Conservation (phyloP, 495 filamentous ascomycete species). For the Oidiodendron maius region DNA sequence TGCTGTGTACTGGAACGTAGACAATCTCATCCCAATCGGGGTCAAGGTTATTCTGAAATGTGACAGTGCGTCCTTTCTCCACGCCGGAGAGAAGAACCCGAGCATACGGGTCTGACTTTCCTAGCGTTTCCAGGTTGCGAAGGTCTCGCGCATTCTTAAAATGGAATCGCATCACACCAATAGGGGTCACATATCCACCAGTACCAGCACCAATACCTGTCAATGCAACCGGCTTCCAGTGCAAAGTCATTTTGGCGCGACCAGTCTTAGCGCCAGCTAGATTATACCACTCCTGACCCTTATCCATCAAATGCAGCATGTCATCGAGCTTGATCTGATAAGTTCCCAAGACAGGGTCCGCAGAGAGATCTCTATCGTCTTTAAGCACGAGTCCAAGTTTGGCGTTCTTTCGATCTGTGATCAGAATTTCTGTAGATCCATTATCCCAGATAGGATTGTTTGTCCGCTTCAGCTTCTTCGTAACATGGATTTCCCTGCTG, state of each 20-base stretch:
- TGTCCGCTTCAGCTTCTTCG: slow-evolving; percentile 87
- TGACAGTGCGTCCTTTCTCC: slow-evolving; percentile 85
- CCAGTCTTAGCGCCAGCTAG: slow-evolving; percentile 76
- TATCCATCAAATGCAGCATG: slow-evolving; percentile 83
- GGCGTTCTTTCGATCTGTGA: slow-evolving; percentile 86
- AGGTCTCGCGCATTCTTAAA: slow-evolving; percentile 77
- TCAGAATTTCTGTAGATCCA: slow-evolving; percentile 83
- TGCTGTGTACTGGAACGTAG: slow-evolving; percentile 85
- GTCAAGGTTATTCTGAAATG: slow-evolving; percentile 91
- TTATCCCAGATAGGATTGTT: slow-evolving; percentile 95
- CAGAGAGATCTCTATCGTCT: slow-evolving; percentile 78
- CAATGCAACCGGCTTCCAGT: slow-evolving; percentile 93
- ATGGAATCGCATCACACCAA: slow-evolving; percentile 91
- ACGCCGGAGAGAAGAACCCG: slow-evolving; percentile 84
- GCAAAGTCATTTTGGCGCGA: slow-evolving; percentile 76
- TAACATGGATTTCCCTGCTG: slow-evolving; percentile 76
- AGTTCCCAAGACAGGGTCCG: slow-evolving; percentile 80
- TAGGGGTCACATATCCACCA: slow-evolving; percentile 85
- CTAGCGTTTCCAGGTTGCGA: slow-evolving; percentile 89
- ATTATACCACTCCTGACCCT: slow-evolving; percentile 95
- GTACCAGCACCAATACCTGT: slow-evolving; percentile 66
- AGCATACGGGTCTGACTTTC: slow-evolving; percentile 94
- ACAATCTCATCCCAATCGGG: slow-evolving; percentile 95
- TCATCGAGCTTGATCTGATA: slow-evolving; percentile 94
- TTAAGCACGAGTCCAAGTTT: slow-evolving; percentile 89